These are phyloP conservation scores for Xylariales sp. DNA, from an alignment of 2,329 filamentous ascomycete genomes.

Conservation along the genomic window DNA sequence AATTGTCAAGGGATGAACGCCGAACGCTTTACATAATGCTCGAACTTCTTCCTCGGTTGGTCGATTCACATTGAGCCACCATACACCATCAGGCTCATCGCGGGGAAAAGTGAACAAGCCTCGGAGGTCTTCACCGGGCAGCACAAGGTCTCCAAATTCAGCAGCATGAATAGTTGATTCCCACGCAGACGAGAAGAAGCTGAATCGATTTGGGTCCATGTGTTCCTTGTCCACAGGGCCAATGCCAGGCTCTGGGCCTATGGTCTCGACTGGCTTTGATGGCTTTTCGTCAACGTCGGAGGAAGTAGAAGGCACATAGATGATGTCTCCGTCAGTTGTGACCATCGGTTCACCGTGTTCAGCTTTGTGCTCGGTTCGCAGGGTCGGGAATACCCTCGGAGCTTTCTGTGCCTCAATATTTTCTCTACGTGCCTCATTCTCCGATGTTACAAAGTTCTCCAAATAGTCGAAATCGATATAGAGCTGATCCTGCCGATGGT, in stretches of 20 bases:
- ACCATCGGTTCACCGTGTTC: constrained; percentile 51
- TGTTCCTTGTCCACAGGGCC: constrained; percentile 52
- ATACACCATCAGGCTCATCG: constrained; percentile 80
- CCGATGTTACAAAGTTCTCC: constrained; percentile 84
- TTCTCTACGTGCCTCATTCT: constrained; percentile 61
- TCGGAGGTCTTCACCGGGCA: constrained; percentile 89
- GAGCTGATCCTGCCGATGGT: constrained; percentile 75
- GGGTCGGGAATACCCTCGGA: constrained; percentile 68
- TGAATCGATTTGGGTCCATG: constrained; percentile 82
- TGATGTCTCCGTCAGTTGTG: constrained; percentile 67
- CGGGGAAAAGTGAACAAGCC: constrained; percentile 81
- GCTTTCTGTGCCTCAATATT: constrained; percentile 62
- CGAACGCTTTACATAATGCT: constrained; percentile 91
- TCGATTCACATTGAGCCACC: constrained; percentile 96
- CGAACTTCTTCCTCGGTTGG: constrained; percentile 89
- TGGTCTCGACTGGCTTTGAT: constrained; percentile 45
- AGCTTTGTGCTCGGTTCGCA: constrained; percentile 59
- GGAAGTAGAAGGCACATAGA: constrained; percentile 63
- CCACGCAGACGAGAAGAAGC: constrained; percentile 95
- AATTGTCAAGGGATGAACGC: constrained; percentile 92
- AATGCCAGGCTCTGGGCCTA: constrained; percentile 27
- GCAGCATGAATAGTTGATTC: constrained; percentile 93
- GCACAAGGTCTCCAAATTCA: constrained; percentile 86
- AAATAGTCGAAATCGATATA: constrained; percentile 93
- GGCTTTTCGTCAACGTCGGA: constrained; percentile 62